phyloP scores from a whole-genome alignment of 1,139 yeast genomes.

The Ogataea hybrid region DNA sequence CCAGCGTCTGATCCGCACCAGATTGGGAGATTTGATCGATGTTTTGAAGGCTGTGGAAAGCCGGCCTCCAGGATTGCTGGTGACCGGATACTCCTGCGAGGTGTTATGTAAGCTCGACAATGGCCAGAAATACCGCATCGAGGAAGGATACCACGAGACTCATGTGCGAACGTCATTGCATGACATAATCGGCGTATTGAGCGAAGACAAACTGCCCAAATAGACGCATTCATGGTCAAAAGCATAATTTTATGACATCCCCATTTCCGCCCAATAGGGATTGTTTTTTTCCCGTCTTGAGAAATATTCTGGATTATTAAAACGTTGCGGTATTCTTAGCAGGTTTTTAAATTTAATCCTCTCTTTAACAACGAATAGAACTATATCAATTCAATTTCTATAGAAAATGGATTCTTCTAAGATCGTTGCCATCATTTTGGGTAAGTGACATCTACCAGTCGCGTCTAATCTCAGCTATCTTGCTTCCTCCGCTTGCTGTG shows the following conservation, averaged over 20 bases:
- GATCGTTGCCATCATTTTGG: slow-evolving; percentile 28
- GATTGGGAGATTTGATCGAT: slow-evolving; percentile 59
- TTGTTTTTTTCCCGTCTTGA: neutral
- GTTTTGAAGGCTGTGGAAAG: slow-evolving; percentile 83
- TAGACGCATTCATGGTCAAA: neutral
- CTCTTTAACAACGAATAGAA: neutral
- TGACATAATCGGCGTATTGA: slow-evolving; percentile 5
- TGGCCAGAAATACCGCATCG: slow-evolving; percentile 36
- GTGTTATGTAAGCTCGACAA: slow-evolving; percentile 42
- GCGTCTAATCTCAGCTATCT: slow-evolving; percentile 41
- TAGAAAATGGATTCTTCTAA: slow-evolving; percentile 25
- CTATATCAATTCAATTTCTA: neutral
- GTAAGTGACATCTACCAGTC: slow-evolving; percentile 18
- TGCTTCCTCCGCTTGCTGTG: slow-evolving; percentile 73
- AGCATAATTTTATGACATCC: neutral
- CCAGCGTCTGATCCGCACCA: slow-evolving; percentile 80
- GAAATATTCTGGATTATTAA: slow-evolving; percentile 2
- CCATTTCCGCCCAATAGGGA: slow-evolving; percentile 1
- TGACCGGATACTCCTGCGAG: slow-evolving; percentile 78
- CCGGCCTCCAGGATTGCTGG: slow-evolving; percentile 89
- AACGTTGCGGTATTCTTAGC: slow-evolving; percentile 1
- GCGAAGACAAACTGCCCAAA: slow-evolving; percentile 1
- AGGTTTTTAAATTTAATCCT: neutral
- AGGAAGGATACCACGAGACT: slow-evolving; percentile 48
- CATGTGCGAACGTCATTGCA: neutral